These are phyloP conservation scores for Trichosporon faecale DNA, from an alignment of 1,284 basidiomycete genomes.

Conservation along the genomic window DNA sequence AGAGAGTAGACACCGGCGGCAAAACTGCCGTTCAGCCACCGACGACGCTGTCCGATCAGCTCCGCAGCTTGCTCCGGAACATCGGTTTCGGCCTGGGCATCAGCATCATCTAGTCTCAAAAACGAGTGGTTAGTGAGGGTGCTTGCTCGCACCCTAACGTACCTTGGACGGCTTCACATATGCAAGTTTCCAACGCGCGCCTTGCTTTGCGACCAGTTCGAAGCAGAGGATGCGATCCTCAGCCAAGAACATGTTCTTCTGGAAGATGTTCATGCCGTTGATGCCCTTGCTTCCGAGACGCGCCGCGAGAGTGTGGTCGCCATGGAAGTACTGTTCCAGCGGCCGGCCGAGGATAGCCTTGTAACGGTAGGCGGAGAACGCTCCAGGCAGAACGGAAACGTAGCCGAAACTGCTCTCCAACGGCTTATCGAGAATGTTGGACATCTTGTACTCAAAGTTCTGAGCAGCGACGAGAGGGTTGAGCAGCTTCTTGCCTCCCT, in stretches of 20 bases:
- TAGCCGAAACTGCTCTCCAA: conserved; percentile 94
- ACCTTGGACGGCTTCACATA: conserved; percentile 89
- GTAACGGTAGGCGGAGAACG: conserved; percentile 91
- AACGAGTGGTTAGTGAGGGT: too few species aligned
- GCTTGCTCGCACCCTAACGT: not conserved
- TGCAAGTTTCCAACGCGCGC: conserved; percentile 80
- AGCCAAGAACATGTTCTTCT: conserved; percentile 76
- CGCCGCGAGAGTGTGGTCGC: conserved; percentile 90
- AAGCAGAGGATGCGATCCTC: conserved; percentile 96
- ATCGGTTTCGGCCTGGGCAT: conserved; percentile 60
- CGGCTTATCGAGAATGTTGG: conserved; percentile 83
- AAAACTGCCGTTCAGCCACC: conserved; percentile 96
- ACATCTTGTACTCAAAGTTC: conserved; percentile 98
- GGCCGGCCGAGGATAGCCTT: conserved; percentile 87
- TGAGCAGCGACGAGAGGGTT: conserved; percentile 91
- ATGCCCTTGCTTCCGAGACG: conserved; percentile 86
- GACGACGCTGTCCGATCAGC: conserved; percentile 85
- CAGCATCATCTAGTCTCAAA: not conserved
- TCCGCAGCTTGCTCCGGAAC: conserved; percentile 72
- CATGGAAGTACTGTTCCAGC: conserved; percentile 96
- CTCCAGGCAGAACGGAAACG: conserved; percentile 87
- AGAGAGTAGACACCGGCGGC: conserved; percentile 93
- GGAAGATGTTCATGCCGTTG: conserved; percentile 99
- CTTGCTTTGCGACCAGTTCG: conserved; percentile 87
- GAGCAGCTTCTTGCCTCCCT: conserved; percentile 82